Percentiles rank a stretch among this genome's conserved stretches.
phyloP scores from a whole-genome alignment of 345 rosid genomes.

The Toxicodendron radicans region DNA sequence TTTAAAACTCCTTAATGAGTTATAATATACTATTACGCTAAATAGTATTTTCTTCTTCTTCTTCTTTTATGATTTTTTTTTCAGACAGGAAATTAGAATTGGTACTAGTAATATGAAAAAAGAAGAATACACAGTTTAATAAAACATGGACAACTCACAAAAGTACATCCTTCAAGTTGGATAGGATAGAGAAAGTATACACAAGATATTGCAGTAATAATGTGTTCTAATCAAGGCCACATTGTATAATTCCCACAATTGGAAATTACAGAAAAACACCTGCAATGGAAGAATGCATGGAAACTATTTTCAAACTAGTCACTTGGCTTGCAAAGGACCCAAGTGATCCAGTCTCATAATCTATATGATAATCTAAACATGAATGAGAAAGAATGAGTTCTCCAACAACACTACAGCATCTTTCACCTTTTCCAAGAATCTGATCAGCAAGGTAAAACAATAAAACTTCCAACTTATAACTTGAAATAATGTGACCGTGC shows the following conservation, averaged over 20 bases:
- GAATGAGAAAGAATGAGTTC: not conserved
- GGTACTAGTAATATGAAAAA: too few relatives aligned
- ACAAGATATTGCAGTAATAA: not conserved
- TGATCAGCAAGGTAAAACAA: not conserved
- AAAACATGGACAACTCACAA: not conserved
- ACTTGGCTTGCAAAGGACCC: not conserved
- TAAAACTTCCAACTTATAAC: not conserved
- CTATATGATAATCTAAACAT: not conserved
- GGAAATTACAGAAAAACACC: not conserved
- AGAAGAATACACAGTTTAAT: too few relatives aligned
- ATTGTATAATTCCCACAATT: not conserved
- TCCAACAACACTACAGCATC: not conserved
- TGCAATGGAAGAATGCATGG: not conserved
- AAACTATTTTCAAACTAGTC: not conserved
- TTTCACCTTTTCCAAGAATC: not conserved
- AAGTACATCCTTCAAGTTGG: not conserved
- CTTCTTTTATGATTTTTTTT: too few relatives aligned
- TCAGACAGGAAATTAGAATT: too few relatives aligned
- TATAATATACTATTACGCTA: not conserved
- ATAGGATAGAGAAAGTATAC: not conserved
- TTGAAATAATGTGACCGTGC: not conserved
- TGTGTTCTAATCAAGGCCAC: not conserved
- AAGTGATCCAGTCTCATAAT: not conserved
- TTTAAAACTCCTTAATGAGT: not conserved
- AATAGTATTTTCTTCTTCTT: not conserved